Base-by-base conservation (phyloP, 495 filamentous ascomycete genomes). In the Podospora conica region DNA sequence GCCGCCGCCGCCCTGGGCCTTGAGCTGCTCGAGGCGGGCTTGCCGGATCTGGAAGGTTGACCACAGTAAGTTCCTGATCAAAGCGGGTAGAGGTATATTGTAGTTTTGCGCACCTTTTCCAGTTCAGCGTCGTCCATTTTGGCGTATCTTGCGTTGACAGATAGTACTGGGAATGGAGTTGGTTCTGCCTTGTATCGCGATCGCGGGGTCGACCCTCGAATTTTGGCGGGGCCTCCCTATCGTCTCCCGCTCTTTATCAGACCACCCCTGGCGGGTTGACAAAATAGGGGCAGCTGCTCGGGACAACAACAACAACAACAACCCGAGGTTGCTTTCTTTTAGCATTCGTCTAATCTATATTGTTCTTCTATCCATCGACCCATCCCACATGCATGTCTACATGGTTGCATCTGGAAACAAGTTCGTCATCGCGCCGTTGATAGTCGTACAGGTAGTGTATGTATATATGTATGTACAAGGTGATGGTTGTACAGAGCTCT, bases 1-100 rank as follows among this genome's bases (percentile, higher is more conserved):
- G 33, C 80, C 82, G 58, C 78, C 63, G 66, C 74, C 79, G 62
- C 81, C 70, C 66, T 94, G 89, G 67, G 90, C 82, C 75, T 92
- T 92, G 63, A 97, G 90, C 80, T 97, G 93, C 73, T 92, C 91
- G 40, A 96, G 86, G 65, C 93, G 91, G 68, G 93, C 93, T 76
- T 88, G 88, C 71, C 93, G 82, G 76, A 97, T 96, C 91, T 96
- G 69, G 57, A 25, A 24, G 33, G 9, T 31, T 7, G n/a, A 53
- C 10, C 4, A 7, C 3, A 20, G 62, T 28, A 67, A 58, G 18
- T 31, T 11, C 8, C 8, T 11, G 6, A 18, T 4, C 22, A 23
- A 58, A 27, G 18, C 11, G 27, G n/a, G n/a, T n/a, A n/a, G n/a
- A n/a, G 20, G 5, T n/a, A 8, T 6, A 10, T 23, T 12, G 33